Base-by-base conservation (phyloP, 805 yeast genomes). In the Saccharomycopsis schoenii region DNA sequence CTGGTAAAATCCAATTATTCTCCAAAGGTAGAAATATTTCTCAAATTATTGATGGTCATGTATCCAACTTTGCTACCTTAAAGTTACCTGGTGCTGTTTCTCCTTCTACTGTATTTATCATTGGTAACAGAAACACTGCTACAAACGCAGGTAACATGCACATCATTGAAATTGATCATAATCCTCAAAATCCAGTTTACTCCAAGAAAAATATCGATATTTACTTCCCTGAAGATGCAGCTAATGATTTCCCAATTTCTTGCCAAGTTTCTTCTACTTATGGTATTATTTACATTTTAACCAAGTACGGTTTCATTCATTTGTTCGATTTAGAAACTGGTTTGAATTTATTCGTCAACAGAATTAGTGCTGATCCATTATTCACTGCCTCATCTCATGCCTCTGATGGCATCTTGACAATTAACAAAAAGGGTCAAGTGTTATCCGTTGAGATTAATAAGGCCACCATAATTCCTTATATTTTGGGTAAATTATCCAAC, bases 21-120 rank as follows among this genome's bases (percentile, higher is more conserved):
- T 88, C 96, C 63, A 88, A 86, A 72, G 83, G 86, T 59, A 85
- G 98, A 76, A 88, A 88, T 70, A 89, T 93, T 47, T 92, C 97
- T 14, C 99, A 94, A 76, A 92, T 96, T 21, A 89, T 94, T 68
- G 98, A 94, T 71, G 99, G 99, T 68, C 99, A 94, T 74, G 98
- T 96, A 60, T 94, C 96, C 62, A 83, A 84, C 51, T 94, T 94
- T 76, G 90, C 97, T 60, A 78, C 80, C 62, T 76, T 94, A 65
- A 80, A 83, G 64, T 78, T 93, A 67, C 87, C 83, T 58, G 90
- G 90, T 60, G 89, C 92, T 47, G 64, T 78, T n/a, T 68, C 83
- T 36, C 89, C 89, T 51, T 88, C 96, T 58, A 91, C 89, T 74
- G 84, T 93, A 39, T 93, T 94, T 73, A 88, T 96, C 62, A 92